Evolutionary conservation across 805 yeast species (phyloP), one percentile per base, ranked within the genome.

Genomic region (Suhomyces sp.): DNA sequence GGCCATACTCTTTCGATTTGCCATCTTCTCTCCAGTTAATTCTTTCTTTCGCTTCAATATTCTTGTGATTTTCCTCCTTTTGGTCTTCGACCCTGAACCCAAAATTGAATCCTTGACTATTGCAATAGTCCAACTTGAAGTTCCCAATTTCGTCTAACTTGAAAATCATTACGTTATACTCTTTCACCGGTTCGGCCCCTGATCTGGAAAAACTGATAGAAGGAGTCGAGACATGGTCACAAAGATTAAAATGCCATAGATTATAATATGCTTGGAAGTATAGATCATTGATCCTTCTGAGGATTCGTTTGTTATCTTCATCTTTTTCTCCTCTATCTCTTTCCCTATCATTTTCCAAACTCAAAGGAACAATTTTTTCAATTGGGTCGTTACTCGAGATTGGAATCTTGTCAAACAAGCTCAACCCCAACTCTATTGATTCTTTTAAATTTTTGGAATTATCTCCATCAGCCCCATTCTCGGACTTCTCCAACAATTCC

Each of bases 181-280:
- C 48, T 25, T 20, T 30, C 33, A 28, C 21, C n/a, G n/a, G n/a
- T n/a, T n/a, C n/a, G n/a, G n/a, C n/a, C n/a, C n/a, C n/a, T n/a
- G n/a, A n/a, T 16, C 16, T 12, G 8, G 27, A 13, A 18, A 13
- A 13, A 14, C 23, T 18, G 24, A 7, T 8, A 24, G 27, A 13
- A 12, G 7, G 14, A 4, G 19, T 25, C 38, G 28, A 40, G 4
- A 44, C 33, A 31, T 51, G 70, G 51, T 83, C 91, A 48, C 88
- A 76, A 28, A 84, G 61, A 48, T 82, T 82, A 55, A 79, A 80
- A 55, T 84, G 87, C 95, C 95, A 84, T 38, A 81, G 68, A 48
- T 80, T 79, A 50, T 79, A 81, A 57, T 79, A 83, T 1, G 88
- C 77, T 11, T 74, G 66, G 51, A 78, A 76, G 46, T 79, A 77